A percentile compares a stretch with the other conserved stretches of the same genome.
These are phyloP conservation scores for Mimosa bimucronata DNA, from an alignment of 306 rosid genomes.

Conservation along the genomic window DNA sequence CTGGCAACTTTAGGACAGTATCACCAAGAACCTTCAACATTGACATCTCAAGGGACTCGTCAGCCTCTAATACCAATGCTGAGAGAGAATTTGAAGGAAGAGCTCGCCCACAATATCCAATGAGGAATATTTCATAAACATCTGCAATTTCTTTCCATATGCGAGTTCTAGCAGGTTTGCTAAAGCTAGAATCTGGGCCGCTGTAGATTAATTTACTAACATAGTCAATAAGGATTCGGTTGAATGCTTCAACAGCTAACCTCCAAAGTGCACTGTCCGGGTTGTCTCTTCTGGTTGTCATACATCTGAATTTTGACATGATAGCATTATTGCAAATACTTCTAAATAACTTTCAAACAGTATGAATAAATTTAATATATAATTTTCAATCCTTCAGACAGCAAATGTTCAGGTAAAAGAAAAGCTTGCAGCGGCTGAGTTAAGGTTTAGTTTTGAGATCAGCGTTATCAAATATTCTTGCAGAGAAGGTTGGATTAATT, in stretches of 20 bases:
- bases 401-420: background rate
- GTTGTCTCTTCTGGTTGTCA: constrained; percentile 95
- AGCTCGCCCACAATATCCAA: constrained; percentile 96
- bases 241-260: constrained; percentile 82
- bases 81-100: constrained; percentile 83
- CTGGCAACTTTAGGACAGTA: constrained; percentile 69
- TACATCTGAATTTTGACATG: constrained; percentile 62
- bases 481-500: background rate
- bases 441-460: constrained; percentile 10
- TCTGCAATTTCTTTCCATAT: constrained; percentile 98
- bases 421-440: constrained; percentile 10
- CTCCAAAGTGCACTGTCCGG: constrained; percentile 93
- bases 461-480: constrained; percentile 11
- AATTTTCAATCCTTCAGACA: constrained; percentile 33
- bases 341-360: constrained; percentile 8
- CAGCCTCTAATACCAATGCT: constrained; percentile 61
- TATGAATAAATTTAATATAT: constrained; percentile 10
- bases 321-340: constrained; percentile 28
- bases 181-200: constrained; percentile 55
- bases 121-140: constrained; percentile 87
- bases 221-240: constrained; percentile 66
- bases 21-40: constrained; percentile 82
- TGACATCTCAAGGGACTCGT: constrained; percentile 87
- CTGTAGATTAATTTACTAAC: constrained; percentile 48
- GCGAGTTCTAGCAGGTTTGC: constrained; percentile 74